phyloP scores from a whole-genome alignment of 345 rosid genomes.

The Pelargonium nanum region DNA sequence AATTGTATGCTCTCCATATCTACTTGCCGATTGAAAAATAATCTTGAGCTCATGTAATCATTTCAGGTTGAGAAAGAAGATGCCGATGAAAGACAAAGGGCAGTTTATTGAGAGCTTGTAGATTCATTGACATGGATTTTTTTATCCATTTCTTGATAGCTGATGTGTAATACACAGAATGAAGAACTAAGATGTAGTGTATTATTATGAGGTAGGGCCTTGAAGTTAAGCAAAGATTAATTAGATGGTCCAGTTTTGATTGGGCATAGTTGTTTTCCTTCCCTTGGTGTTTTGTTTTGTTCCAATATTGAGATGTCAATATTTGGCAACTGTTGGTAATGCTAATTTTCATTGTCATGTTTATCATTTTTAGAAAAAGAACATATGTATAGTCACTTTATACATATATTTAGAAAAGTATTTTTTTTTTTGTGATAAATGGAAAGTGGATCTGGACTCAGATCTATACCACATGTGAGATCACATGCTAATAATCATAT shows the following conservation, averaged over 20 bases:
- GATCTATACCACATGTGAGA: neutral
- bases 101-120: conserved; percentile 16
- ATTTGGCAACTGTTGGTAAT: too few species aligned
- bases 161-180: too few species aligned
- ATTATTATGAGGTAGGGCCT: too few species aligned
- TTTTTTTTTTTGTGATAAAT: too few species aligned
- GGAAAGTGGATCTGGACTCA: neutral
- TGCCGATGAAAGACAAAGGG: conserved; percentile 32
- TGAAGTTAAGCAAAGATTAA: too few species aligned
- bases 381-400: neutral
- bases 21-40: neutral
- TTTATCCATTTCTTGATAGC: neutral
- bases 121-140: neutral
- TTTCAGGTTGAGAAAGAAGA: conserved; percentile 56
- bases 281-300: too few species aligned
- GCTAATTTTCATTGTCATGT: too few species aligned
- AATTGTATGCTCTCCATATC: neutral
- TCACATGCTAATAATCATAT: neutral
- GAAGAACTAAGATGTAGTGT: neutral
- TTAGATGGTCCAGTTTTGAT: neutral
- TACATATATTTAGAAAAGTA: neutral
- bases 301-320: too few species aligned
- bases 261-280: too few species aligned
- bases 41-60: neutral
- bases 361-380: neutral